phyloP scores from a whole-genome alignment of 768 basidiomycete genomes.

The Russula emetica region DNA sequence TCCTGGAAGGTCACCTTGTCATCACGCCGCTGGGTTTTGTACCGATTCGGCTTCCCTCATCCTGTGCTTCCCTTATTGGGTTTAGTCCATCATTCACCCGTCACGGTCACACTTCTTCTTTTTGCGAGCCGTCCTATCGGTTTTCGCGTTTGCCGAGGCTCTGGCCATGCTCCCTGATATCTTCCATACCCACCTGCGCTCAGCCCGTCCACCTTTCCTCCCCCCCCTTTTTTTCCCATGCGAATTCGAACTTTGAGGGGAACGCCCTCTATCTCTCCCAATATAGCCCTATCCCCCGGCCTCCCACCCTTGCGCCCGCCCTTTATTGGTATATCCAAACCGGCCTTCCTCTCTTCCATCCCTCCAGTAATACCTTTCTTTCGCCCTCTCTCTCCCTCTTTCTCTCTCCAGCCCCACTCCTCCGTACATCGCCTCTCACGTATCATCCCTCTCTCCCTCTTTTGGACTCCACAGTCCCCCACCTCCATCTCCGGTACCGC shows the following conservation, averaged over 20 bases:
- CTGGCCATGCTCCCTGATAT: conserved; percentile 12
- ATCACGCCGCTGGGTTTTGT: conserved; percentile 29
- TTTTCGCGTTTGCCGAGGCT: conserved; percentile 20
- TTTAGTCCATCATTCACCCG: conserved; percentile 20
- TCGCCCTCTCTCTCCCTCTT: background rate
- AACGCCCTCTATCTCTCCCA: conserved; percentile 19
- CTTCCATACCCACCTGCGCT: conserved; percentile 19
- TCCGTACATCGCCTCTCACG: background rate
- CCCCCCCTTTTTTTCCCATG: conserved; percentile 29
- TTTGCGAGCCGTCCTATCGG: conserved; percentile 15
- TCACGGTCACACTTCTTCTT: conserved; percentile 24
- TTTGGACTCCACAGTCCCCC: background rate
- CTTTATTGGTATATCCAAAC: background rate
- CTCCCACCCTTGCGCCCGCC: conserved; percentile 15
- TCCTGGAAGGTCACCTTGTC: conserved; percentile 28
- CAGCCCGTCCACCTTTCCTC: conserved; percentile 23
- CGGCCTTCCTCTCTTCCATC: conserved; percentile 6
- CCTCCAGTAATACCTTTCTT: conserved; percentile 1
- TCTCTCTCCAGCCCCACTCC: no score
- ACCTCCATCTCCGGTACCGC: conserved; percentile 2
- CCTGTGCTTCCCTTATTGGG: conserved; percentile 26
- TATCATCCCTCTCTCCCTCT: background rate
- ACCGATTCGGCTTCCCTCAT: conserved; percentile 28
- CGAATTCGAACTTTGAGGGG: conserved; percentile 27
- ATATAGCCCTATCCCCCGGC: conserved; percentile 17